Conservation (phyloP, 2,329 filamentous ascomycete species). For the Blumeria hordei region DNA sequence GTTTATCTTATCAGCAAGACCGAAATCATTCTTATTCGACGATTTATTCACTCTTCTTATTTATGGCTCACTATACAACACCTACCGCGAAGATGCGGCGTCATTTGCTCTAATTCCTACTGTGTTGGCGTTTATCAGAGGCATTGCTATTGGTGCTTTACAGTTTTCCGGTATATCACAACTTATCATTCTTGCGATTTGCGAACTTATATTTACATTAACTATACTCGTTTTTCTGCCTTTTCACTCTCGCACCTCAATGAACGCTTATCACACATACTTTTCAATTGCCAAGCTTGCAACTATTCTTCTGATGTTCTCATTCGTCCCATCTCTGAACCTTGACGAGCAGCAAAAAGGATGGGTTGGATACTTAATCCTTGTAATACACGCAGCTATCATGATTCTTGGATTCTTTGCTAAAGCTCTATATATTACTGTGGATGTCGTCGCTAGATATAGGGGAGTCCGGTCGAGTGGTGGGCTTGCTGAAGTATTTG, state of each 20-base stretch:
- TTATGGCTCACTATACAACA: constrained; percentile 91
- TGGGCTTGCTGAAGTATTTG: constrained; percentile 73
- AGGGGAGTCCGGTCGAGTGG: constrained; percentile 55
- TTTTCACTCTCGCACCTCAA: constrained; percentile 75
- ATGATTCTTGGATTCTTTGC: constrained; percentile 82
- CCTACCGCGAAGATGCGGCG: constrained; percentile 80
- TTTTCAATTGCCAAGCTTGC: constrained; percentile 59
- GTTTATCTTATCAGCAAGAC: constrained; percentile 57
- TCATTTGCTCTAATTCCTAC: constrained; percentile 76
- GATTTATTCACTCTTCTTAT: constrained; percentile 71
- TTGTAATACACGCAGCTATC: constrained; percentile 64
- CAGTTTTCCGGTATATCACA: constrained; percentile 87
- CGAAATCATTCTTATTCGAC: constrained; percentile 74
- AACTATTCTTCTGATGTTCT: constrained; percentile 49
- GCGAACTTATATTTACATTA: constrained; percentile 73
- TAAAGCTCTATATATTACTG: constrained; percentile 69
- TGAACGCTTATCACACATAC: constrained; percentile 85
- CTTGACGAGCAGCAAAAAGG: constrained; percentile 61
- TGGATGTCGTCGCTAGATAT: constrained; percentile 67
- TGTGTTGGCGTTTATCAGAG: constrained; percentile 61
- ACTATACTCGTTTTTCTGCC: constrained; percentile 76
- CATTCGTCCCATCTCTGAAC: constrained; percentile 65
- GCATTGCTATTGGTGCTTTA: constrained; percentile 75
- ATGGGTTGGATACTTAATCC: constrained; percentile 85
- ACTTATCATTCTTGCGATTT: constrained; percentile 75